These are phyloP conservation scores for Beauveria medogensis DNA, from an alignment of 2,329 filamentous ascomycete species.

Conservation along the genomic window DNA sequence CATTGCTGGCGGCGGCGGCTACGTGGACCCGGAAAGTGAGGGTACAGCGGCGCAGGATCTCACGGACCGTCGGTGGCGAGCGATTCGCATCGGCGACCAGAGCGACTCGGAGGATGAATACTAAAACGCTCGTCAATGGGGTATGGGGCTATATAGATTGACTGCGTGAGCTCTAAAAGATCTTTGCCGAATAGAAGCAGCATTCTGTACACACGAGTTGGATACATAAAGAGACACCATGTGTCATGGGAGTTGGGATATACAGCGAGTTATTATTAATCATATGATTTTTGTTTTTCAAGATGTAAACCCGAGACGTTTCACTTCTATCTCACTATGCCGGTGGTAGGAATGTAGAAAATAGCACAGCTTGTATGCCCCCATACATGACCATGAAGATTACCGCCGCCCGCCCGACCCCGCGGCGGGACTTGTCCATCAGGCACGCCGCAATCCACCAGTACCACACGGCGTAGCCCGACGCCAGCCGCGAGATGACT, in stretches of 20 bases:
- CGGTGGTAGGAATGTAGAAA: conserved; percentile 84
- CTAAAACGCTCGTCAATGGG: conserved; percentile 17
- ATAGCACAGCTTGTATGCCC: conserved; percentile 72
- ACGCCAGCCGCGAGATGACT: conserved; percentile 82
- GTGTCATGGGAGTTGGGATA: conserved; percentile 1
- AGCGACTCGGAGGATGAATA: conserved; percentile 68
- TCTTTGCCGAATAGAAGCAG: too few species aligned
- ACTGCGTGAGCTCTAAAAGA: background rate
- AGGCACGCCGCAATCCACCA: conserved; percentile 60
- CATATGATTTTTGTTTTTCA: background rate
- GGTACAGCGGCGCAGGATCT: conserved; percentile 87
- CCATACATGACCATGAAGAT: conserved; percentile 75
- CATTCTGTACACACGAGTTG: background rate
- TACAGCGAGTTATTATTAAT: background rate
- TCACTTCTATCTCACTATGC: conserved; percentile 41
- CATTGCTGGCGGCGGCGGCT: conserved; percentile 77
- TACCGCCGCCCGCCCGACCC: conserved; percentile 36
- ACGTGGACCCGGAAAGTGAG: conserved; percentile 78
- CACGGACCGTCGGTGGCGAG: conserved; percentile 68
- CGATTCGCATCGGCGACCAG: conserved; percentile 64
- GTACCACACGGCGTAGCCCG: conserved; percentile 85
- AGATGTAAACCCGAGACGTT: too few species aligned
- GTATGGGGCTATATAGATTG: background rate
- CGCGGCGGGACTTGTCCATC: conserved; percentile 22
- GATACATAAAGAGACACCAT: background rate